phyloP scores from a whole-genome alignment of 495 filamentous ascomycete species.

The Xylaria venustula region DNA sequence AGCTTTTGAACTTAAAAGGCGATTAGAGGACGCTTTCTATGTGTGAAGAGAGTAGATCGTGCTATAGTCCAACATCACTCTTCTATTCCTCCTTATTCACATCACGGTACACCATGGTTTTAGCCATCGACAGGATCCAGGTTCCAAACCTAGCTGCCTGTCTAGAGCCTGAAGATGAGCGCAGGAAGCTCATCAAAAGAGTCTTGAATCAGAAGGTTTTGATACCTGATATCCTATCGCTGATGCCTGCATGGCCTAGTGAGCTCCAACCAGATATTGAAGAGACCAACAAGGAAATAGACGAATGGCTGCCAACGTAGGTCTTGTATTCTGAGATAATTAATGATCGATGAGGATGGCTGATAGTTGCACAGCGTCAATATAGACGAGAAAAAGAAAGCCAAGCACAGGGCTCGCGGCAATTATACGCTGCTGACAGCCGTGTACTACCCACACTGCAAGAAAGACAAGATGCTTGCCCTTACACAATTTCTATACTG shows the following conservation, averaged over 20 bases:
- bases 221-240: constrained; percentile 23
- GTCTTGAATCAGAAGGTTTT: constrained; percentile 26
- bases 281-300: constrained; percentile 24
- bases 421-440: constrained; percentile 25
- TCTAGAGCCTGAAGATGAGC: constrained; percentile 16
- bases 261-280: constrained; percentile 25
- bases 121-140: constrained; percentile 15
- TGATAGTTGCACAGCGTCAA: constrained; percentile 19
- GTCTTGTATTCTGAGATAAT: not conserved
- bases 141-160: not conserved
- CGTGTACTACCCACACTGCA: constrained; percentile 27
- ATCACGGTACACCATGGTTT: constrained; percentile 12
- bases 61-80: not conserved
- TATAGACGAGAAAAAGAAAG: constrained; percentile 25
- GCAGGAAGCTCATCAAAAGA: constrained; percentile 20
- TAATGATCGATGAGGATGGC: not conserved
- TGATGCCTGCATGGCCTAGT: constrained; percentile 28
- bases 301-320: constrained; percentile 27
- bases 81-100: not conserved
- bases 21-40: no score
- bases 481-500: constrained; percentile 27
- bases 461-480: constrained; percentile 24
- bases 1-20: not conserved
- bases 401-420: constrained; percentile 25
- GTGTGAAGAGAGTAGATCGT: no score